phyloP scores from a whole-genome alignment of 768 basidiomycete species.

The Pulveroboletus sp. region DNA sequence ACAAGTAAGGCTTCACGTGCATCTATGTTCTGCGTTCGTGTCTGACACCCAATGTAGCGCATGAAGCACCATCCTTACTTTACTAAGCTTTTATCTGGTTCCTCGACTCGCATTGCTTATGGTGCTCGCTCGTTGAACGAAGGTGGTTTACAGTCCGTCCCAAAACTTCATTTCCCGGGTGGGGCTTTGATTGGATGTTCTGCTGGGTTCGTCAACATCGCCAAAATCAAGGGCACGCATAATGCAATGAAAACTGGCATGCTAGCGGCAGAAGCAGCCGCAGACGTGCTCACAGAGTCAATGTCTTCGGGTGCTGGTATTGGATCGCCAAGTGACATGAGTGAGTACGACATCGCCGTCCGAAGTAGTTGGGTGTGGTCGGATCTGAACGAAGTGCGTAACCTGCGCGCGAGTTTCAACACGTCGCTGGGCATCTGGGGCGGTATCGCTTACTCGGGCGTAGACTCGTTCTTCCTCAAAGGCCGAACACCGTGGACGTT shows the following conservation, averaged over 20 bases:
- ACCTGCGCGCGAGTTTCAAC: constrained; percentile 86
- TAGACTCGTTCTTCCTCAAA: constrained; percentile 80
- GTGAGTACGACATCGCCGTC: constrained; percentile 63
- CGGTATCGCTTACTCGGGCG: constrained; percentile 82
- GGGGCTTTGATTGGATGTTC: constrained; percentile 94
- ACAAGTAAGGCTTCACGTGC: constrained; percentile 51
- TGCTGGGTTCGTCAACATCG: constrained; percentile 92
- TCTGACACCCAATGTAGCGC: constrained; percentile 38
- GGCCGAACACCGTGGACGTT: constrained; percentile 94
- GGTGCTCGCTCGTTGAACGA: constrained; percentile 88
- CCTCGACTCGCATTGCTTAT: constrained; percentile 77
- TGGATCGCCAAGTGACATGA: constrained; percentile 51
- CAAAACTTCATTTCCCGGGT: constrained; percentile 83
- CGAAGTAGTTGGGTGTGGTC: constrained; percentile 78
- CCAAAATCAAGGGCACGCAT: constrained; percentile 98
- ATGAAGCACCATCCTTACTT: constrained; percentile 98
- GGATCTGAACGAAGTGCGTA: constrained; percentile 87
- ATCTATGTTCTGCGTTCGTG: neutral
- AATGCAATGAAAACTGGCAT: constrained; percentile 99
- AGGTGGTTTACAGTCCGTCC: constrained; percentile 90
- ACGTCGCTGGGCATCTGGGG: constrained; percentile 78
- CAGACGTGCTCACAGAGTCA: constrained; percentile 45
- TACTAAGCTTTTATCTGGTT: constrained; percentile 68
- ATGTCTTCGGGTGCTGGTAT: neutral
- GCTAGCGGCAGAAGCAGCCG: constrained; percentile 90